Evolutionary conservation across 2,329 filamentous ascomycete genomes (phyloP).

Genomic region (Aspergillus calidoustus): DNA sequence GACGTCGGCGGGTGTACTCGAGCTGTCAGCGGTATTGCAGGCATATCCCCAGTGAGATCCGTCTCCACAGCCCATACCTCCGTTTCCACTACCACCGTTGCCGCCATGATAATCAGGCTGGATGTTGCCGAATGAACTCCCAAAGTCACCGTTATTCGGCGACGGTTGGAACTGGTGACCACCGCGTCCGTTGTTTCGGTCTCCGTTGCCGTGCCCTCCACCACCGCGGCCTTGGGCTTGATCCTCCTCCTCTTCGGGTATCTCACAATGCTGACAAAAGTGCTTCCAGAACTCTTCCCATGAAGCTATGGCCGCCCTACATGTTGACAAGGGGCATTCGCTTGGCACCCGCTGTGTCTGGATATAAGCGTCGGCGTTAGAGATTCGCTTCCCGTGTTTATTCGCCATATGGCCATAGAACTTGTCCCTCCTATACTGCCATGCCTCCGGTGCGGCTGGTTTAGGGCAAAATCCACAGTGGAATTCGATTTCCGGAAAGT

Average conservation of each 20-base stretch:
- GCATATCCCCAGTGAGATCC: not conserved
- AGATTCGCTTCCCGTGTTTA: not conserved
- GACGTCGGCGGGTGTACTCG: not conserved
- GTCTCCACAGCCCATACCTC: not conserved
- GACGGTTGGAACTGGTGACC: not conserved
- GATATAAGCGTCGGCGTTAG: not conserved
- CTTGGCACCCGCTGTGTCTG: not conserved
- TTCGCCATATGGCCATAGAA: not conserved
- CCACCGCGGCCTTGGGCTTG: not conserved
- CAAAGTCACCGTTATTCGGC: not conserved
- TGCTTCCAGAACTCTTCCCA: slow-evolving; percentile 1
- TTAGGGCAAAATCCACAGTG: not conserved
- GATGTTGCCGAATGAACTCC: not conserved
- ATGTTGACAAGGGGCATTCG: not conserved
- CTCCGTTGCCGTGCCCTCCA: not conserved
- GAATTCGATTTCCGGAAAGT: not conserved
- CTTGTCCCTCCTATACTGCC: slow-evolving; percentile 4
- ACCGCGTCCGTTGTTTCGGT: not conserved
- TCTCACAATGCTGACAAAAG: slow-evolving; percentile 5
- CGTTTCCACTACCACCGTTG: not conserved
- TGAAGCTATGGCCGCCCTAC: not conserved
- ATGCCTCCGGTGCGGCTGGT: not conserved
- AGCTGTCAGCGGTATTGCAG: not conserved
- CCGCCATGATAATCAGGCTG: not conserved
- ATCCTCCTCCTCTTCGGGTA: not conserved